Conservation (phyloP, 2,329 filamentous ascomycete species). For the Botrytis porri region DNA sequence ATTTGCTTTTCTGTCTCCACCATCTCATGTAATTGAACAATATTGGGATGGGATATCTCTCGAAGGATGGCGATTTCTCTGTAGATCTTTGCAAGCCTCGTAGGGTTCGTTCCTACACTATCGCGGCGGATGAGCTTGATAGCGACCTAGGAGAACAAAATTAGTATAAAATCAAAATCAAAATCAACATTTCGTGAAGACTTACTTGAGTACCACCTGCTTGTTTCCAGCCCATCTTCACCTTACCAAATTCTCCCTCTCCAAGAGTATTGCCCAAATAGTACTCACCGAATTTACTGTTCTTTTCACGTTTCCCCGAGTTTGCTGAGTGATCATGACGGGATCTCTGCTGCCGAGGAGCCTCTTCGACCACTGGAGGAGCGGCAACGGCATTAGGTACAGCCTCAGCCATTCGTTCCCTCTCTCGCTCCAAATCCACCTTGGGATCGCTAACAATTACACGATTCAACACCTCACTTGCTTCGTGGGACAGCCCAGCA, state of each 20-base stretch:
- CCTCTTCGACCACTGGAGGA: slow-evolving; percentile 46
- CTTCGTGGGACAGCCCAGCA: slow-evolving; percentile 65
- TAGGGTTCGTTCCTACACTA: slow-evolving; percentile 81
- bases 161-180: background rate
- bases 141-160: slow-evolving; percentile 62
- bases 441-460: slow-evolving; percentile 74
- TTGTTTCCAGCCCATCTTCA: slow-evolving; percentile 97
- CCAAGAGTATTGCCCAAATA: slow-evolving; percentile 93
- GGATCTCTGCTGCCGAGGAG: slow-evolving; percentile 45
- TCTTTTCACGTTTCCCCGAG: slow-evolving; percentile 58
- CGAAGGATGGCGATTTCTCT: slow-evolving; percentile 91
- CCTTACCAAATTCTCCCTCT: slow-evolving; percentile 97
- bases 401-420: slow-evolving; percentile 64
- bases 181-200: background rate
- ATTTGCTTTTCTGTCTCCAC: slow-evolving; percentile 96
- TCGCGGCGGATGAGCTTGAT: slow-evolving; percentile 98
- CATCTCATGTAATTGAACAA: slow-evolving; percentile 96
- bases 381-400: slow-evolving; percentile 44
- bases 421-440: slow-evolving; percentile 69
- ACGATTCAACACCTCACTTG: slow-evolving; percentile 74
- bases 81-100: slow-evolving; percentile 91
- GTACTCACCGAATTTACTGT: slow-evolving; percentile 91
- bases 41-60: slow-evolving; percentile 90
- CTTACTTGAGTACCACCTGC: slow-evolving; percentile 80
- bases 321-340: slow-evolving; percentile 53